phyloP scores from a whole-genome alignment of 306 rosid genomes.

The Herpetospermum pedunculosum region DNA sequence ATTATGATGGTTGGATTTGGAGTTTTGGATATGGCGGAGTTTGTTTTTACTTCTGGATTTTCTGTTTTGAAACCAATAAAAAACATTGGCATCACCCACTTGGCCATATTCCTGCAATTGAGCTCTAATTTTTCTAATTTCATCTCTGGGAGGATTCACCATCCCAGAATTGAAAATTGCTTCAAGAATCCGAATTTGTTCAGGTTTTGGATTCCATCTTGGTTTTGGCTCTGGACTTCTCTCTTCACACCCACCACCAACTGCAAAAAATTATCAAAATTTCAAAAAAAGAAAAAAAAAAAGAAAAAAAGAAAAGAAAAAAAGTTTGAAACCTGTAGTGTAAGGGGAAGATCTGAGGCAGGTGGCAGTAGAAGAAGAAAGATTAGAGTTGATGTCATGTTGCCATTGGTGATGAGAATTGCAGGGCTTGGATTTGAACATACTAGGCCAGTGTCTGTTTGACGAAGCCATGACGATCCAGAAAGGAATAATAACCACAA shows the following conservation, averaged over 20 bases:
- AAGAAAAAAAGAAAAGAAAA: not conserved
- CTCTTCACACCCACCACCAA: constrained; percentile 61
- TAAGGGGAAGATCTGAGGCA: constrained; percentile 54
- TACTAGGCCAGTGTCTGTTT: constrained; percentile 98
- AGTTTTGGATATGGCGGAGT: constrained; percentile 74
- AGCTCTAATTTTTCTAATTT: constrained; percentile 78
- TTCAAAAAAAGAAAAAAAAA: not conserved
- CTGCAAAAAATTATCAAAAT: no score
- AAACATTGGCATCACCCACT: constrained; percentile 94
- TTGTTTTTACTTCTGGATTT: constrained; percentile 96
- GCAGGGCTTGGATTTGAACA: constrained; percentile 97
- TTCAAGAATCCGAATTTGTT: constrained; percentile 81
- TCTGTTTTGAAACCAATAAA: constrained; percentile 95
- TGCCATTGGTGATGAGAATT: constrained; percentile 86
- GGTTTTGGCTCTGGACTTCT: constrained; percentile 93
- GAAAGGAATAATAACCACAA: not conserved
- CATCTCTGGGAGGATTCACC: constrained; percentile 95
- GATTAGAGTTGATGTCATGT: constrained; percentile 63
- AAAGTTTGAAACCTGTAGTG: constrained; percentile 52
- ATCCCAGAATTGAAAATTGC: constrained; percentile 92
- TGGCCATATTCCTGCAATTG: constrained; percentile 89
- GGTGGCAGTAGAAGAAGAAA: constrained; percentile 33
- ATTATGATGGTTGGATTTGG: constrained; percentile 23
- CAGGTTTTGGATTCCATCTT: constrained; percentile 94
- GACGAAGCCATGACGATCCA: constrained; percentile 89